These are phyloP conservation scores for Schwanniomyces pseudopolymorphus DNA, from an alignment of 805 yeast species.

Conservation along the genomic window DNA sequence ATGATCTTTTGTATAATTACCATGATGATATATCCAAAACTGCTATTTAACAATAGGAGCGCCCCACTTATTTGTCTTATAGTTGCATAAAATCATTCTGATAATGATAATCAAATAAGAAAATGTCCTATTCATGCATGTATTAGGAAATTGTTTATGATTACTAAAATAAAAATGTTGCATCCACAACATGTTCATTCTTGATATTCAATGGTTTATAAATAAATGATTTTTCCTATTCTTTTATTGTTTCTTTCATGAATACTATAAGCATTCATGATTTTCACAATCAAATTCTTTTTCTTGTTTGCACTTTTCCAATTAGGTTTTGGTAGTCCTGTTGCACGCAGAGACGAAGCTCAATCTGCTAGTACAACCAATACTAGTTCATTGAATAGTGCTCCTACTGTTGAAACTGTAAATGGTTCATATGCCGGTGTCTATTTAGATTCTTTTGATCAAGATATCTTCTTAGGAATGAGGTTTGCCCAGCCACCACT, in stretches of 20 bases:
- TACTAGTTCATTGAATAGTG: not conserved
- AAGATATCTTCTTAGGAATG: constrained; percentile 13
- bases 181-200: too few relatives aligned
- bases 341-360: not conserved
- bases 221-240: not conserved
- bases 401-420: not conserved
- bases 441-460: not conserved
- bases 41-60: too few relatives aligned
- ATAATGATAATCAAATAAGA: too few relatives aligned
- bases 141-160: too few relatives aligned
- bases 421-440: constrained; percentile 2
- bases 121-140: too few relatives aligned
- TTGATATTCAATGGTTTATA: not conserved
- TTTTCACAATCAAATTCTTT: not conserved
- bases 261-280: not conserved
- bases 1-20: too few relatives aligned
- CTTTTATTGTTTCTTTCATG: not conserved
- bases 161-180: too few relatives aligned
- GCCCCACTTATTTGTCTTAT: too few relatives aligned
- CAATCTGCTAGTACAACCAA: not conserved
- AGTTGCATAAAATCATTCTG: too few relatives aligned
- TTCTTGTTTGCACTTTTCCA: not conserved
- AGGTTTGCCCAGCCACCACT: constrained; percentile 29
- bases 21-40: too few relatives aligned
- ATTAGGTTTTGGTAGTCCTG: not conserved